phyloP scores from a whole-genome alignment of 2,329 filamentous ascomycete genomes.

The Acephala macrosclerotiorum region DNA sequence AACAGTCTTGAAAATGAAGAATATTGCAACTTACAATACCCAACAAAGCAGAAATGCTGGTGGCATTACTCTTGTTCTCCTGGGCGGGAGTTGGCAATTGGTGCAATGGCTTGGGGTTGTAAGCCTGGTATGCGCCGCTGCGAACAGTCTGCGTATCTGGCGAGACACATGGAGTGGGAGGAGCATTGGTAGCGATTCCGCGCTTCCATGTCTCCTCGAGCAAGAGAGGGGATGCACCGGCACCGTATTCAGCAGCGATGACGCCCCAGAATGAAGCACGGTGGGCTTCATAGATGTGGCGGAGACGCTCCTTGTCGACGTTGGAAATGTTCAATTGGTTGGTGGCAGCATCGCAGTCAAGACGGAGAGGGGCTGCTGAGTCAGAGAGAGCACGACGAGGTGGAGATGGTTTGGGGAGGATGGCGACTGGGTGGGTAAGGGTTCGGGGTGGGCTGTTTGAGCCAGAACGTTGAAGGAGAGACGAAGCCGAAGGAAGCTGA shows the following conservation, averaged over 20 bases:
- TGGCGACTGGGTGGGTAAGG: constrained; percentile 58
- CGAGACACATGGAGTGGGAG: constrained; percentile 45
- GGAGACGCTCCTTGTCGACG: constrained; percentile 68
- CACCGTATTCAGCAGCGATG: constrained; percentile 76
- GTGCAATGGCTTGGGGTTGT: constrained; percentile 55
- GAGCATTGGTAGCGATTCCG: constrained; percentile 45
- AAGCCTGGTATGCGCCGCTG: constrained; percentile 33
- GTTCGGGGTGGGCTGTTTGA: constrained; percentile 56
- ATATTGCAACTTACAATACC: constrained; percentile 51
- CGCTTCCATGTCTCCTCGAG: constrained; percentile 73
- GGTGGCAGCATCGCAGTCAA: constrained; percentile 62
- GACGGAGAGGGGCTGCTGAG: constrained; percentile 53
- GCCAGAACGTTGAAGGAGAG: constrained; percentile 58
- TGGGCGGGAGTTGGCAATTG: constrained; percentile 58
- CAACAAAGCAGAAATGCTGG: constrained; percentile 68
- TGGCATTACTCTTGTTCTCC: constrained; percentile 47
- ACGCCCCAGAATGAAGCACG: constrained; percentile 76
- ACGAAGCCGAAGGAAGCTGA: constrained; percentile 54
- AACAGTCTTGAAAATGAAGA: neutral
- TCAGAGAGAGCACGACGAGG: constrained; percentile 53
- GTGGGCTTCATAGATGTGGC: constrained; percentile 74
- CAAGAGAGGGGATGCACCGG: constrained; percentile 64
- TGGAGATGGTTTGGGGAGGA: constrained; percentile 70
- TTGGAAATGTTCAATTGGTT: constrained; percentile 48
- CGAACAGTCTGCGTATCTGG: constrained; percentile 38